Evolutionary conservation across 2,329 filamentous ascomycete species (phyloP).

Genomic region (Sporothrix inflata): DNA sequence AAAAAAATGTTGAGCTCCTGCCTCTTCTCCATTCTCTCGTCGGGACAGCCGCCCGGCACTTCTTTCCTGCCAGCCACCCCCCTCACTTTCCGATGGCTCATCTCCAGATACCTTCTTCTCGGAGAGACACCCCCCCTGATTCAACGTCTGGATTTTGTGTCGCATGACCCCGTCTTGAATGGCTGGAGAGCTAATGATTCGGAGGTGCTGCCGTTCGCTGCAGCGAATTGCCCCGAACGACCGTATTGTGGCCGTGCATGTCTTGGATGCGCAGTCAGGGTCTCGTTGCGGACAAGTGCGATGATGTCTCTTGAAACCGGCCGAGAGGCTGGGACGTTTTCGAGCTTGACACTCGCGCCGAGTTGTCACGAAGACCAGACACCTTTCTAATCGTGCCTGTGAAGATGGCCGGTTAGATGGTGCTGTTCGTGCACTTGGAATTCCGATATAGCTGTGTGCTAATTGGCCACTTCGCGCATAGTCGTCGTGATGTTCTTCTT

Average conservation of each 20-base stretch:
- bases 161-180: not conserved
- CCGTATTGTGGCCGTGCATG: not conserved
- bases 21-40: not conserved
- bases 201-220: not conserved
- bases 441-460: too few species aligned
- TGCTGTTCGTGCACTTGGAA: too few species aligned
- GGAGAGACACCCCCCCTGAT: not conserved
- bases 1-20: not conserved
- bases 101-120: not conserved
- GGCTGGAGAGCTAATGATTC: not conserved
- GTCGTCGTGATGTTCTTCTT: not conserved
- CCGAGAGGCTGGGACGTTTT: not conserved
- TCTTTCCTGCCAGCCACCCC: not conserved
- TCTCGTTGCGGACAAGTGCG: not conserved
- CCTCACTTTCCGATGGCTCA: not conserved
- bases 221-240: not conserved
- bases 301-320: not conserved
- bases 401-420: too few species aligned
- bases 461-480: too few species aligned
- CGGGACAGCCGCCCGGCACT: conserved; percentile 4
- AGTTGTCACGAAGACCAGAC: not conserved
- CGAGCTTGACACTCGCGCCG: not conserved
- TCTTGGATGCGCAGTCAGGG: not conserved
- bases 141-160: not conserved
- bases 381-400: too few species aligned